Base-by-base conservation (phyloP, 2,329 filamentous ascomycete species). In the Fusarium torulosum region DNA sequence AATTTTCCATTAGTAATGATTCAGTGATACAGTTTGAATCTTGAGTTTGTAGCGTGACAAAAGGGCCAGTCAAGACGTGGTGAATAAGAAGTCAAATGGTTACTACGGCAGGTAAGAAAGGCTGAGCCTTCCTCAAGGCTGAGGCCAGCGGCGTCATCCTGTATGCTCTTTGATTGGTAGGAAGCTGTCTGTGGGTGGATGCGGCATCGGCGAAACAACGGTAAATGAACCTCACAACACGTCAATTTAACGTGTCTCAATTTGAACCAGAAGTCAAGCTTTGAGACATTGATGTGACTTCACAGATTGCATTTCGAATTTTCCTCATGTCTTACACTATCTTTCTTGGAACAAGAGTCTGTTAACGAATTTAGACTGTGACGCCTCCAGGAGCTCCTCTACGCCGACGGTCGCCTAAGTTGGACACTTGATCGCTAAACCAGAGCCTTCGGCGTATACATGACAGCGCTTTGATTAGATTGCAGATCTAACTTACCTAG, bases 111-210 rank as follows among this genome's bases (percentile, higher is more conserved):
- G 49, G 52, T 69, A n/a, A 67, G 63, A 69, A 66, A 71, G 71
- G 71, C 69, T 72, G 67, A 72, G 56, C 31, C 9, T 62, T 54
- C 44, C 59, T 62, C 59, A 4, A 63, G 59, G 71, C 65, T 72
- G 71, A 72, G 45, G 64, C 59, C 31, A 35, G 50, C 57, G 42
- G 50, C 50, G 53, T 61, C 31, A 47, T n/a, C 23, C 42, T 42
- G 19, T 23, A 31, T 14, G 33, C 20, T 27, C 40, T 44, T 19
- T 59, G 47, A 71, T 73, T 73, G 69, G 69, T 59, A 42, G 23
- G 20, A 4, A 19, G 25, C 17, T 14, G 19, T 31, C 19, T 20
- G 21, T 35, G 38, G 42, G 70, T 69, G 70, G 68, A 46, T 63
- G 53, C 58, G 45, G 31, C 13, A 42, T 37, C 69, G 66, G 66